Base-by-base conservation (phyloP, 1,284 basidiomycete genomes). In the Boletus semigastroideus region DNA sequence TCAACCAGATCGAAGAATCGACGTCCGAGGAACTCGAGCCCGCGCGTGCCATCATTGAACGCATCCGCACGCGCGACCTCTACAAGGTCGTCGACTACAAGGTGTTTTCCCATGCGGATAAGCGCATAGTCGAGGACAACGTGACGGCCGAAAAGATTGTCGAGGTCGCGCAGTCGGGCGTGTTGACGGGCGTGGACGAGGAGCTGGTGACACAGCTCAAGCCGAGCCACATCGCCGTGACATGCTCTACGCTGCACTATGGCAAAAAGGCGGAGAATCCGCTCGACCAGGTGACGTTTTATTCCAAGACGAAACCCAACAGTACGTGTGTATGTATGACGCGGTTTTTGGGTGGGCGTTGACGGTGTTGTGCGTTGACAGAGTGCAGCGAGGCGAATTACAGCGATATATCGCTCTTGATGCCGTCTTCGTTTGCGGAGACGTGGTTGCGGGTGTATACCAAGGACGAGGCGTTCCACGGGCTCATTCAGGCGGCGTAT, bases 261-360 rank as follows among this genome's bases (percentile, higher is more conserved):
- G 89, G 90, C 1, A 89, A 86, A 82, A 74, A 78, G 54, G 79
- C 83, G 48, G 68, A 74, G 58, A 89, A 88, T 59, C 89, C 90
- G 1, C 62, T 92, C 25, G 77, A 85, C 40, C 75, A 69, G 27
- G 79, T 90, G 50, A 79, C 75, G 60, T 92, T 91, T 61, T 92
- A 90, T 61, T 83, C 84, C 0, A 91, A 90, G 67, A 70, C 74
- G n/a, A 72, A 78, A 27, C 79, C 79, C 0, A 66, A 83, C 54
- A 58, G 87, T 88, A 59, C 53, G 44, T 12, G 8, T 7, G 3
- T 38, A n/a, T 12, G 9, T 14, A 10, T 16, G 33, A 16, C 14
- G 16, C 1, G 33, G 5, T 17, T n/a, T 16, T 31, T 27, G 40
- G 31, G 16, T 16, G 10, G 5, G 36, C 17, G 39, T 28, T 37